Evolutionary conservation across 1,284 basidiomycete species (phyloP).

Genomic region (Sphaerobolus stellatus): DNA sequence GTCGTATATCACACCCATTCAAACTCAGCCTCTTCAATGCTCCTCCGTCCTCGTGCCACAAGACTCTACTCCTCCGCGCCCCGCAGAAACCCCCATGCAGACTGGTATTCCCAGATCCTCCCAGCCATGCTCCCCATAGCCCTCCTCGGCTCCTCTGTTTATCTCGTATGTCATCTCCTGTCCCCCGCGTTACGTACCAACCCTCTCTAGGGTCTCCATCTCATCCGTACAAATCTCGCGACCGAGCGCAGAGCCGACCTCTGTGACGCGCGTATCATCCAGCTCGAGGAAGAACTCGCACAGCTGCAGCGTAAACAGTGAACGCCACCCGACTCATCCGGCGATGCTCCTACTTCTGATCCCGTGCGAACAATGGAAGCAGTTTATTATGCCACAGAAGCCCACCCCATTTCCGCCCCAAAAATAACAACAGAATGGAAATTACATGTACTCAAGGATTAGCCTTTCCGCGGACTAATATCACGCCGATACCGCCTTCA

Average conservation of each 20-base stretch:
- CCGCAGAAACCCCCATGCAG: conserved; percentile 50
- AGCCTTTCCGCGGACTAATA: not conserved
- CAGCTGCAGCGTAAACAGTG: conserved; percentile 1
- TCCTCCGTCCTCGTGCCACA: not conserved
- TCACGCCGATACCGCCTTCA: conserved; percentile 41
- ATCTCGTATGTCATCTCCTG: conserved; percentile 50
- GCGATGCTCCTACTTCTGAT: not conserved
- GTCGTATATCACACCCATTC: not conserved
- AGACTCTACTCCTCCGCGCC: conserved; percentile 11
- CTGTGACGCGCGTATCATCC: conserved; percentile 47
- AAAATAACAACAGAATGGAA: conserved; percentile 5
- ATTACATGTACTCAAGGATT: not conserved
- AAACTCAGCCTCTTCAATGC: not conserved
- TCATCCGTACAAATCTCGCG: conserved; percentile 57
- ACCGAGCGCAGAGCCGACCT: conserved; percentile 71
- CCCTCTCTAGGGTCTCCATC: conserved; percentile 55
- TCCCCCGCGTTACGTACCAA: conserved; percentile 4
- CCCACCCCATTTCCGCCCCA: too few species aligned
- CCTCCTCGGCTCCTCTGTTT: conserved; percentile 72
- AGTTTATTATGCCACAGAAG: too few species aligned
- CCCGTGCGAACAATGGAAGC: too few species aligned
- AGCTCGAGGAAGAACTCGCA: conserved; percentile 62
- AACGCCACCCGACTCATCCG: not conserved
- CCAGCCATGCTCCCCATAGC: conserved; percentile 77
- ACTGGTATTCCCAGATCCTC: conserved; percentile 63